Evolutionary conservation across 352 stramenopile genomes (phyloP), one percentile per base, ranked within the genome.

Genomic region (Globisporangium orthogonon): DNA sequence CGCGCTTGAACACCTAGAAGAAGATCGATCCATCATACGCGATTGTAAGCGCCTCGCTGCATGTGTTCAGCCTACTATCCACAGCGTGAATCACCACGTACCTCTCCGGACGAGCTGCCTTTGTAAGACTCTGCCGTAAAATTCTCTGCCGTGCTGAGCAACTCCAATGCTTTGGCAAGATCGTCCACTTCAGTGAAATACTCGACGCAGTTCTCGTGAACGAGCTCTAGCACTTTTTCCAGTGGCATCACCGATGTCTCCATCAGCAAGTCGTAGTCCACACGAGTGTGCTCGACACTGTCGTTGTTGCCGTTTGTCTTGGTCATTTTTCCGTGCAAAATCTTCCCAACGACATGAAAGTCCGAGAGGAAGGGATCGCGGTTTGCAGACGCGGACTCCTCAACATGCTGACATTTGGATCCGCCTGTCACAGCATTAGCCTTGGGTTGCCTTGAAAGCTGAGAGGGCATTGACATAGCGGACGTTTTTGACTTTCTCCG

Each of bases 141-240:
- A 30, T 66, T 74, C 50, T 92, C 80, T 1, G 75, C 79, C 46
- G 83, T 63, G 56, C 85, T 95, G 63, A 95, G 81, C 5, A 88
- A 39, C 14, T 86, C 74, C 2, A 90, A 18, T n/a, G 83, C 81
- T 33, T 74, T 58, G 0, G 65, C 67, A 1, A 93, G 51, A 18
- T 93, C 79, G 30, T 89, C 83, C 28, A 95, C 77, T 63, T 89
- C 65, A 0, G 83, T 79, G 59, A 89, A 95, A 46, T 83, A 91
- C 1, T 61, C 62, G 41, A 78, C 62, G 33, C 71, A 86, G 61
- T 95, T 95, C 30, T 86, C 75, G 56, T 92, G 78, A 31, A 95
- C 62, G 9, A 89, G 70, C 33, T 78, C 74, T 40, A 92, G 59
- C 4, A 87, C 63, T 40, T 69, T 67, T 54, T 91, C 76, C 29